Evolutionary conservation across 495 filamentous ascomycete genomes (phyloP).

Genomic region (Aspergillus baeticus): DNA sequence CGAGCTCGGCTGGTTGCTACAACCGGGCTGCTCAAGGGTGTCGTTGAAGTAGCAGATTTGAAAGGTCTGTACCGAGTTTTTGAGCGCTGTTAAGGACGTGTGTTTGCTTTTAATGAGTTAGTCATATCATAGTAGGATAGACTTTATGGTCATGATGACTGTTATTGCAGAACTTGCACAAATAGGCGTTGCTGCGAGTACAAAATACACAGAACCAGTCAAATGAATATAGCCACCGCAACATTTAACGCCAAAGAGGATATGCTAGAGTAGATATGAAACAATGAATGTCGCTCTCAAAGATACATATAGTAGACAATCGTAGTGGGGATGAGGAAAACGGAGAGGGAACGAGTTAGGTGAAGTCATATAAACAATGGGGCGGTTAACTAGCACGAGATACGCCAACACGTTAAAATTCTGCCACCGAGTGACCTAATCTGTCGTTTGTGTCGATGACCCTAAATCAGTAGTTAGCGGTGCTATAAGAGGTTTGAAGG

Average conservation of each 20-base stretch:
- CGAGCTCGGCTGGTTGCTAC: conserved; percentile 83
- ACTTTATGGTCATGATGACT: too few relatives aligned
- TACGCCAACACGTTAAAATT: conserved; percentile 36
- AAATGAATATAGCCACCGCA: not conserved
- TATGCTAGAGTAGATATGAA: conserved; percentile 3
- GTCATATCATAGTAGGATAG: too few relatives aligned
- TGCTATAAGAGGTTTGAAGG: not conserved
- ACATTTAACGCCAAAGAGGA: conserved; percentile 6
- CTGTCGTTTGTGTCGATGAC: conserved; percentile 54
- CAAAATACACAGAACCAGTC: not conserved
- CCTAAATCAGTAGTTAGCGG: conserved; percentile 22
- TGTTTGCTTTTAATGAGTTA: too few relatives aligned
- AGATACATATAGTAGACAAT: not conserved
- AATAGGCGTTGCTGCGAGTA: not conserved
- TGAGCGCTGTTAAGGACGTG: conserved; percentile 91
- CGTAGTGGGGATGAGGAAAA: not conserved
- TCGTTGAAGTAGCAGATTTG: conserved; percentile 88
- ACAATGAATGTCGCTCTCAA: not conserved
- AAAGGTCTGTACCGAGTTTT: conserved; percentile 98
- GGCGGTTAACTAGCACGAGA: not conserved
- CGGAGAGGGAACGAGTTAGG: not conserved
- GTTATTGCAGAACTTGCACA: too few relatives aligned
- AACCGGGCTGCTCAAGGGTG: conserved; percentile 68
- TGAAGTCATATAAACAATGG: not conserved
- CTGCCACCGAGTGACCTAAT: conserved; percentile 45